These are phyloP conservation scores for Angomonas ambiguus DNA, from an alignment of 208 protist species.

Conservation along the genomic window DNA sequence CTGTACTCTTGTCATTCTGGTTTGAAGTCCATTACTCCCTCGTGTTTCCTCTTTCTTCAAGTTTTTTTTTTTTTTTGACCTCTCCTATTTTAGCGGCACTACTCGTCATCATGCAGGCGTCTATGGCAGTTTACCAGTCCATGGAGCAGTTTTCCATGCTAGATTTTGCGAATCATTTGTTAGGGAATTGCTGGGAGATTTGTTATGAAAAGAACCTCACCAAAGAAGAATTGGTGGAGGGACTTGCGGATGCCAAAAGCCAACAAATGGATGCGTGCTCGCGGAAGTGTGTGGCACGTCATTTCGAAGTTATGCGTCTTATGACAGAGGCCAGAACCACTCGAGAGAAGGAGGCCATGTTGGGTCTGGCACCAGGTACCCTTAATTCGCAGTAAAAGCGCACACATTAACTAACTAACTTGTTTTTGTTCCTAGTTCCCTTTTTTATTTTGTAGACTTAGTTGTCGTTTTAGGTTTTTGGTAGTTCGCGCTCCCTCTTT, in stretches of 20 bases:
- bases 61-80: neutral
- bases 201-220: slow-evolving; percentile 80
- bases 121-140: slow-evolving; percentile 67
- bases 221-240: slow-evolving; percentile 43
- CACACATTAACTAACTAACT: neutral
- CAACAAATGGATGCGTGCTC: slow-evolving; percentile 78
- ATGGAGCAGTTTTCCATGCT: slow-evolving; percentile 73
- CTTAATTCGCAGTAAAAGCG: slow-evolving; percentile 3
- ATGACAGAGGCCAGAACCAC: slow-evolving; percentile 50
- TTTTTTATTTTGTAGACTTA: neutral
- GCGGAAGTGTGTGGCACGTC: slow-evolving; percentile 80
- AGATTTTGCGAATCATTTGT: slow-evolving; percentile 53
- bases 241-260: slow-evolving; percentile 43
- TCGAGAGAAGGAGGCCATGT: slow-evolving; percentile 35
- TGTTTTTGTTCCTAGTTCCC: neutral
- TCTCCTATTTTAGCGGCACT: neutral
- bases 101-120: slow-evolving; percentile 52
- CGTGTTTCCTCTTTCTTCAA: slow-evolving; percentile 8
- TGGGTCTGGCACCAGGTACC: slow-evolving; percentile 22
- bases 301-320: slow-evolving; percentile 87
- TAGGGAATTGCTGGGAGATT: slow-evolving; percentile 85
- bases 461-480: neutral
- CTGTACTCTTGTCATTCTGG: slow-evolving; percentile 5
- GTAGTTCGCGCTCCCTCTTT: neutral
- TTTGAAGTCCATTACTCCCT: slow-evolving; percentile 5